Evolutionary conservation across 345 rosid genomes (phyloP).

Genomic region (Bretschneidera sinensis): DNA sequence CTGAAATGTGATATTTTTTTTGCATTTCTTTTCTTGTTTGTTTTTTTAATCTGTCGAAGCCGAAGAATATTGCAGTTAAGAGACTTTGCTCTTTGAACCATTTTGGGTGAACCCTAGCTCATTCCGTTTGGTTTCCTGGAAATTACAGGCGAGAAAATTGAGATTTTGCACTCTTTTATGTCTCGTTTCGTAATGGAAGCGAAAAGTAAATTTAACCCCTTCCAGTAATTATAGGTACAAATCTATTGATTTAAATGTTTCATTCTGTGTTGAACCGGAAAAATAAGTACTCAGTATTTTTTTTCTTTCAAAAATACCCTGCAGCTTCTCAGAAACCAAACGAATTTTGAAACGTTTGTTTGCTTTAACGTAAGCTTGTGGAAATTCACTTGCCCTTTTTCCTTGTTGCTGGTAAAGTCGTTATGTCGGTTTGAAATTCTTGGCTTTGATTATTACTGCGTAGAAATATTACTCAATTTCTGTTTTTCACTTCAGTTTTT

Average conservation of each 20-base stretch:
- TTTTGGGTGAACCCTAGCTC: constrained; percentile 14
- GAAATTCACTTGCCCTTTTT: not conserved
- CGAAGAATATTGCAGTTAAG: not conserved
- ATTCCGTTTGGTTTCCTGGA: constrained; percentile 10
- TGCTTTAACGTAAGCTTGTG: not conserved
- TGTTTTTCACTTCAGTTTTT: no score
- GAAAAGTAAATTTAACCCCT: no score
- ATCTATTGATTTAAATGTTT: no score
- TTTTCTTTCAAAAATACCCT: not conserved
- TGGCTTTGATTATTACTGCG: not conserved
- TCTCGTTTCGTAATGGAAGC: not conserved
- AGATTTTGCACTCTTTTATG: not conserved
- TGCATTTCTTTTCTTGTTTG: not conserved
- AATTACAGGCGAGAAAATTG: not conserved
- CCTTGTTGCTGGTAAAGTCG: not conserved
- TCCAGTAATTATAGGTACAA: not conserved
- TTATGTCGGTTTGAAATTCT: not conserved
- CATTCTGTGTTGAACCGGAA: not conserved
- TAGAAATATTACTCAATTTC: not conserved
- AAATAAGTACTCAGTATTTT: no score
- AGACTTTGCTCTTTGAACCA: not conserved
- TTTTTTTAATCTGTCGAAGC: no score
- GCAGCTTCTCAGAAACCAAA: no score
- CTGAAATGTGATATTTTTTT: constrained; percentile 5
- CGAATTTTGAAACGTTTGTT: not conserved